These are phyloP conservation scores for Aphanocladium album DNA, from an alignment of 2,329 filamentous ascomycete genomes.

Conservation along the genomic window DNA sequence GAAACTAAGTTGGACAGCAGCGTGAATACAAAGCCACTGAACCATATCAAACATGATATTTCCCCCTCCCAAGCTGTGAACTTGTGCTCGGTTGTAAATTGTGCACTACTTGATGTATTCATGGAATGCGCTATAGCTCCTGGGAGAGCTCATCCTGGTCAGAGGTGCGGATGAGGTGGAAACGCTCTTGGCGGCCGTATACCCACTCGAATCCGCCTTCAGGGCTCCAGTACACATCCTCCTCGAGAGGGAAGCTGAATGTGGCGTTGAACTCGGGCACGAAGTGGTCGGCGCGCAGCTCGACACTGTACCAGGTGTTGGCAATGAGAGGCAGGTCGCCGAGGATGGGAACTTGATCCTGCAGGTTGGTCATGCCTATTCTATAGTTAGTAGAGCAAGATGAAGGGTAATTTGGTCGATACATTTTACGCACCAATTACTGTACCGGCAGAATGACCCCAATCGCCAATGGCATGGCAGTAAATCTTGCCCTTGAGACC, in stretches of 20 bases:
- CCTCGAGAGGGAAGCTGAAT: conserved; percentile 43
- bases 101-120: neutral
- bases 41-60: neutral
- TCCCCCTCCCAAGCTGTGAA: no score
- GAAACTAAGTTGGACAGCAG: conserved; percentile 13
- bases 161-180: conserved; percentile 31
- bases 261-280: conserved; percentile 40
- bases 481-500: conserved; percentile 44
- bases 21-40: conserved; percentile 13
- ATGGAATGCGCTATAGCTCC: neutral
- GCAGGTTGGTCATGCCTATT: conserved; percentile 45
- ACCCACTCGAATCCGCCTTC: conserved; percentile 43
- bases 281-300: conserved; percentile 43
- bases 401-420: neutral
- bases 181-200: conserved; percentile 41
- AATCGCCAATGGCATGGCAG: conserved; percentile 46
- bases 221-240: conserved; percentile 45
- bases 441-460: conserved; percentile 45
- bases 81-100: no score
- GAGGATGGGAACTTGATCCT: conserved; percentile 40
- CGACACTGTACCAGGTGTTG: conserved; percentile 45
- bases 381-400: neutral
- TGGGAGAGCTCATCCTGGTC: neutral
- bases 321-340: conserved; percentile 42
- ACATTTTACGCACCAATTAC: conserved; percentile 35